Evolutionary conservation across 331 rosid species (phyloP).

Genomic region (Cucumis variabilis): DNA sequence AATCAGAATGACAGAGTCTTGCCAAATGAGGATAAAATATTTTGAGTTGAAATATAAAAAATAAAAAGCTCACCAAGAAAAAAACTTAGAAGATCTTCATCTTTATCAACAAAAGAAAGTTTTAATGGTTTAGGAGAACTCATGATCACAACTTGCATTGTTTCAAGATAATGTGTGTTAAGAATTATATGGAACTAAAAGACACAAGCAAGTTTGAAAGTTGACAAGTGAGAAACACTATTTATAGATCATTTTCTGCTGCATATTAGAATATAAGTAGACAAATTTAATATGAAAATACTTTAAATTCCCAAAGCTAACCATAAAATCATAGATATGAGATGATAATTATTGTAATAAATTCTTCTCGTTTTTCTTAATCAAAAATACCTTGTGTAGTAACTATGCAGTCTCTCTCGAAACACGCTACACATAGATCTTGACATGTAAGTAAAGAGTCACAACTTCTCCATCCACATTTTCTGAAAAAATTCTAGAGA

Average conservation of each 20-base stretch:
- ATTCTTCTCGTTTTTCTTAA: not conserved
- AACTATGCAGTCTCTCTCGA: slow-evolving; percentile 92
- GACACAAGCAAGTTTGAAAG: not conserved
- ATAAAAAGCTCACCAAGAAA: slow-evolving; percentile 55
- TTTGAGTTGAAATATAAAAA: not conserved
- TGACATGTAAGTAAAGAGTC: slow-evolving; percentile 65
- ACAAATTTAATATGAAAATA: too few relatives aligned
- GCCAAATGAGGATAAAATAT: slow-evolving; percentile 9
- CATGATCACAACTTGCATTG: too few relatives aligned
- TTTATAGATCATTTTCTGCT: too few relatives aligned
- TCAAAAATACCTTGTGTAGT: slow-evolving; percentile 80
- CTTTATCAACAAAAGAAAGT: slow-evolving; percentile 75
- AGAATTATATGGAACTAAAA: not conserved
- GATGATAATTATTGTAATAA: not conserved
- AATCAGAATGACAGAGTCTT: slow-evolving; percentile 23
- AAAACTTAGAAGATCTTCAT: slow-evolving; percentile 70
- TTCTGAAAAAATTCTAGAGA: slow-evolving; percentile 50
- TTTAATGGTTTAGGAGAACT: too few relatives aligned
- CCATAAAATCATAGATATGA: not conserved
- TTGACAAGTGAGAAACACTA: too few relatives aligned
- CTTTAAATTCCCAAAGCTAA: not conserved
- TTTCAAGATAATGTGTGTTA: not conserved
- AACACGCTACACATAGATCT: slow-evolving; percentile 94
- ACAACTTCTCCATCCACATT: slow-evolving; percentile 80
- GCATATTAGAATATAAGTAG: too few relatives aligned